Evolutionary conservation across 164 flowering plant genomes (phyloP).

Genomic region (Piper longum): DNA sequence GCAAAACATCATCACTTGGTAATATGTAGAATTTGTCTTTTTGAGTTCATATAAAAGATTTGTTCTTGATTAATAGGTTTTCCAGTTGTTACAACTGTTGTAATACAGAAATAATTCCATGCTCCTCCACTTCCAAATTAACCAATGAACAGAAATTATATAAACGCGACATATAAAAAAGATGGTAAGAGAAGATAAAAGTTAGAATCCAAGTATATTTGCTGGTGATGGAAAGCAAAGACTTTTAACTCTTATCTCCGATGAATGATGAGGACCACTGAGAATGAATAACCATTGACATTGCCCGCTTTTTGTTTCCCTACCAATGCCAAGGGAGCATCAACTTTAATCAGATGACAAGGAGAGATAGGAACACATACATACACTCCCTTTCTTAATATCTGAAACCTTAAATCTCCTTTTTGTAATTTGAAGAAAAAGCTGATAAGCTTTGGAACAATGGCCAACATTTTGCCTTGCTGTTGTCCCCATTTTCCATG

Average conservation of each 20-base stretch:
- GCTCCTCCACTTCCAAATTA: too few relatives aligned
- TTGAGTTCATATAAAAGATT: too few relatives aligned
- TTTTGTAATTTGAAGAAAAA: background rate
- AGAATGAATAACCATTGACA: background rate
- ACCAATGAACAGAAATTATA: too few relatives aligned
- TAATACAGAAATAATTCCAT: too few relatives aligned
- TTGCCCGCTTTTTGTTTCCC: background rate
- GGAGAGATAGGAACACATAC: background rate
- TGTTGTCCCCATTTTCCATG: background rate
- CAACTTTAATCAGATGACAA: background rate
- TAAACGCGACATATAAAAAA: too few relatives aligned
- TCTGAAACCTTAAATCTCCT: background rate
- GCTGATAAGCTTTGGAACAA: constrained; percentile 1
- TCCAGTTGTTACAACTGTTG: too few relatives aligned
- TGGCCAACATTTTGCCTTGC: background rate
- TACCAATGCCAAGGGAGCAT: background rate
- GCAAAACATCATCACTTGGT: background rate
- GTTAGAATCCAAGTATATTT: too few relatives aligned
- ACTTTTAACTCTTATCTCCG: too few relatives aligned
- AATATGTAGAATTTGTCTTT: too few relatives aligned
- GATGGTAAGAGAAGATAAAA: too few relatives aligned
- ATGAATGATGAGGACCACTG: background rate
- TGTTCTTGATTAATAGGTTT: too few relatives aligned
- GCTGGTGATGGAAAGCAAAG: too few relatives aligned
- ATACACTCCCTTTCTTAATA: background rate